Evolutionary conservation across 495 filamentous ascomycete genomes (phyloP), one percentile per base, ranked within the genome.

Genomic region (Mytilinidion resinicola): DNA sequence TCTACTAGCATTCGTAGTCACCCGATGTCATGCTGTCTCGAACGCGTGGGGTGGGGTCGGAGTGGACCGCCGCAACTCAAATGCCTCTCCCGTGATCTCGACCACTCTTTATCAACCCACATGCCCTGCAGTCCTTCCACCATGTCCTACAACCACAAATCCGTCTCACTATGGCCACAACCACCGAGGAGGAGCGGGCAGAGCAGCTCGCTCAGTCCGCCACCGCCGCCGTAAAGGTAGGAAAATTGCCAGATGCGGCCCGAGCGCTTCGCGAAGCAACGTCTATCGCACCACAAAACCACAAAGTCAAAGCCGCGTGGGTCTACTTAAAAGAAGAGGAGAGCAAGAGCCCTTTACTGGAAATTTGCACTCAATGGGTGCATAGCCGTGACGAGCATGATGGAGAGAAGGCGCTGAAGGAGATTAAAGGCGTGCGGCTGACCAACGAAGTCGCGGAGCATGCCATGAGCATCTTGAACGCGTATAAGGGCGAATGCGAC

Each of bases 211-310:
- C 56, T 9, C 42, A 53, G 7, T 43, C 51, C 41, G 65, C 62
- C 1, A 50, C 33, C 30, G 53, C 57, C 36, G 43, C 30, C 42
- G 43, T 59, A 7, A 55, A 60, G 36, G 15, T 52, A 12, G 59
- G 62, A 17, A 55, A 61, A 50, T 54, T 68, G 25, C 37, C 55
- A 5, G 60, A 62, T 36, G 66, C 66, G 6, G 76, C 78, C 38
- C 75, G 81, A 53, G 79, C 78, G 51, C 74, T 87, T 43, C 77
- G 81, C 70, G 81, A 87, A 74, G 84, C 84, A 20, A 74, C 80
- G 53, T 77, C 77, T n/a, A 72, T 87, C 47, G 80, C 80, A 14
- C 80, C 83, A 20, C 74, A 82, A 1, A 78, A 85, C 63, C 52
- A 70, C 19, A 57, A 75, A 56, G 77, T 86, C 53, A 78, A 78